Conservation (phyloP, 345 rosid species). For the Linum trigynum region DNA sequence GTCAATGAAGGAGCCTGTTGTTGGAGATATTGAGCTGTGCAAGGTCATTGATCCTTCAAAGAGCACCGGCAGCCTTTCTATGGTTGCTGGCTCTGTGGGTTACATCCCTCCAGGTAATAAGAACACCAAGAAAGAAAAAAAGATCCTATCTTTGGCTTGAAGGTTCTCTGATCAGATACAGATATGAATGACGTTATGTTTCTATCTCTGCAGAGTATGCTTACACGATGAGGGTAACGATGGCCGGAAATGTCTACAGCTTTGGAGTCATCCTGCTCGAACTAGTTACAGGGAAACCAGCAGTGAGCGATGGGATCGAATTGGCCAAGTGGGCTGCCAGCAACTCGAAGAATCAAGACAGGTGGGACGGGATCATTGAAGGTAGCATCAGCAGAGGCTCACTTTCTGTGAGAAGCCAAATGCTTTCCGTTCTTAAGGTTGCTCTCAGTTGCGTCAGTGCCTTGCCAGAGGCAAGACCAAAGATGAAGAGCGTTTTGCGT, state of each 20-base stretch:
- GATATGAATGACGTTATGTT: not conserved
- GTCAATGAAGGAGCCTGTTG: slow-evolving; percentile 63
- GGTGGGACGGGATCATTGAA: slow-evolving; percentile 60
- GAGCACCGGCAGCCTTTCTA: slow-evolving; percentile 76
- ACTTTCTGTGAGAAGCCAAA: slow-evolving; percentile 43
- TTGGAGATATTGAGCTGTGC: slow-evolving; percentile 83
- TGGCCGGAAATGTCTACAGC: slow-evolving; percentile 74
- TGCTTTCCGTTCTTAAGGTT: slow-evolving; percentile 60
- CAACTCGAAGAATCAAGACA: slow-evolving; percentile 35
- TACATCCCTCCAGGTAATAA: slow-evolving; percentile 74
- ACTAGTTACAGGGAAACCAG: slow-evolving; percentile 69
- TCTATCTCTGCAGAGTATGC: slow-evolving; percentile 60
- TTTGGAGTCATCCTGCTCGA: slow-evolving; percentile 73
- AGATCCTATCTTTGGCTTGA: not conserved
- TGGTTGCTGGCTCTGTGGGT: slow-evolving; percentile 82
- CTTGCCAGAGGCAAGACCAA: slow-evolving; percentile 65
- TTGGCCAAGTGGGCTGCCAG: slow-evolving; percentile 69
- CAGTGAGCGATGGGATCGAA: slow-evolving; percentile 63
- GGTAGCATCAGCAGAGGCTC: slow-evolving; percentile 53
- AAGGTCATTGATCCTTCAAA: slow-evolving; percentile 74
- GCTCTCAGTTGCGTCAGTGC: slow-evolving; percentile 64
- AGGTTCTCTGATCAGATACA: not conserved
- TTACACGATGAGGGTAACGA: slow-evolving; percentile 81
- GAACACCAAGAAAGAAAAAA: not conserved
- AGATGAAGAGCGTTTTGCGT: slow-evolving; percentile 65